These are phyloP conservation scores for Aschersonia sp. DNA, from an alignment of 2,329 filamentous ascomycete species.

Conservation along the genomic window DNA sequence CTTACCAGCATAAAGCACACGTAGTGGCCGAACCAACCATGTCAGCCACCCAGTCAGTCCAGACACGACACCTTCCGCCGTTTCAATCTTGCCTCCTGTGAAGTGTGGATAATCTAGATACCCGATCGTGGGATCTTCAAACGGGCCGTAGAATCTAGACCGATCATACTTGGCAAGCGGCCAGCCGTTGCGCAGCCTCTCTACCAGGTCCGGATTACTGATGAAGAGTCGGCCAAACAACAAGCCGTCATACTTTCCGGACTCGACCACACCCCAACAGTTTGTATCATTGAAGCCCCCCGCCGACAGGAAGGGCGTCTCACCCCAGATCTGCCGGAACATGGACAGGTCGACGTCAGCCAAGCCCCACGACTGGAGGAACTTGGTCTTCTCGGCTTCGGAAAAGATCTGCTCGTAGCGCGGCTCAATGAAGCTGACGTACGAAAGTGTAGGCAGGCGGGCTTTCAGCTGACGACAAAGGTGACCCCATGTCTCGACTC, in stretches of 20 bases:
- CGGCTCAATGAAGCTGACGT: conserved; percentile 41
- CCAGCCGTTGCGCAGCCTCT: conserved; percentile 23
- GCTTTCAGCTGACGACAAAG: conserved; percentile 33
- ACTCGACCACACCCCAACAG: conserved; percentile 25
- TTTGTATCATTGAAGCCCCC: conserved; percentile 39
- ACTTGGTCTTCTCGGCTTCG: conserved; percentile 30
- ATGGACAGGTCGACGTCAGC: conserved; percentile 25
- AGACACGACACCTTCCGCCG: too few relatives aligned
- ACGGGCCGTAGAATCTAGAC: conserved; percentile 27
- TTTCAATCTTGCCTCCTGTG: too few relatives aligned
- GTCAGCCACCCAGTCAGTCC: too few relatives aligned
- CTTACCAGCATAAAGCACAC: too few relatives aligned
- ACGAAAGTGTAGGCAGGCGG: conserved; percentile 27
- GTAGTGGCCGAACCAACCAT: too few relatives aligned
- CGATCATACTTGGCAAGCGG: conserved; percentile 27
- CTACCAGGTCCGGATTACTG: conserved; percentile 32
- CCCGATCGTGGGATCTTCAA: conserved; percentile 16
- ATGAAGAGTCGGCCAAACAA: conserved; percentile 32
- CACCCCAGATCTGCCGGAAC: conserved; percentile 35
- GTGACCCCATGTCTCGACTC: conserved; percentile 36
- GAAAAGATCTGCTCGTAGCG: conserved; percentile 38
- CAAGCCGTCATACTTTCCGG: conserved; percentile 31
- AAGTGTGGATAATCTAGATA: conserved; percentile 19
- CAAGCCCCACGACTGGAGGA: conserved; percentile 32
- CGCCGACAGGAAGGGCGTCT: conserved; percentile 39